Conservation (phyloP, 1,284 basidiomycete species). For the Ceratobasidium sp. region DNA sequence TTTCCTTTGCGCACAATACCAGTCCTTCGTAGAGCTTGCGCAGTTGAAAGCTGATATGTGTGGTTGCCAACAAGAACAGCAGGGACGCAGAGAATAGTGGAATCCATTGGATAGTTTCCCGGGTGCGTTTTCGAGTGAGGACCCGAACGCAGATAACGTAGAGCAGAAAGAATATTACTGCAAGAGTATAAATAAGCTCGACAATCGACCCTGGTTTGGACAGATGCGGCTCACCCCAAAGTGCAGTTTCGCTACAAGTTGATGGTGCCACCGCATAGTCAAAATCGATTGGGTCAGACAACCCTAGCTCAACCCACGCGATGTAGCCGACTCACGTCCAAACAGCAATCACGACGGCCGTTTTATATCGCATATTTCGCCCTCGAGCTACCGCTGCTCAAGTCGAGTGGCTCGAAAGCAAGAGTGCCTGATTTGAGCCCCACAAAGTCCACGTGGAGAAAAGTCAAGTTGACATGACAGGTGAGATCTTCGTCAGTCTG, state of each 20-base stretch:
- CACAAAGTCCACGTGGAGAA: conserved; percentile 32
- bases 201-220: background rate
- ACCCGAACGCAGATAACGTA: conserved; percentile 14
- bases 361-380: conserved; percentile 15
- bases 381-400: background rate
- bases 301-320: background rate
- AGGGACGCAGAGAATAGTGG: conserved; percentile 3
- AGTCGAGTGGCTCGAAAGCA: background rate
- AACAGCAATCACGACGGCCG: conserved; percentile 15
- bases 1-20: conserved; percentile 2
- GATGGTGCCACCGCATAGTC: conserved; percentile 4
- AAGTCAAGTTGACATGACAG: conserved; percentile 20
- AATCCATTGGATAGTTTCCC: conserved; percentile 24
- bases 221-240: conserved; percentile 19
- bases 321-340: conserved; percentile 23
- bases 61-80: conserved; percentile 6
- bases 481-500: background rate
- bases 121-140: conserved; percentile 4
- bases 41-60: conserved; percentile 10
- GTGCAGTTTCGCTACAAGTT: conserved; percentile 7
- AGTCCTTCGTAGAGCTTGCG: conserved; percentile 18
- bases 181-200: background rate
- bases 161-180: conserved; percentile 22
- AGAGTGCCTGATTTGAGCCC: background rate
- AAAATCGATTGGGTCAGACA: background rate